Evolutionary conservation across 2,329 filamentous ascomycete genomes (phyloP), one percentile per base, ranked within the genome.

Genomic region (Colletotrichum coccodes): DNA sequence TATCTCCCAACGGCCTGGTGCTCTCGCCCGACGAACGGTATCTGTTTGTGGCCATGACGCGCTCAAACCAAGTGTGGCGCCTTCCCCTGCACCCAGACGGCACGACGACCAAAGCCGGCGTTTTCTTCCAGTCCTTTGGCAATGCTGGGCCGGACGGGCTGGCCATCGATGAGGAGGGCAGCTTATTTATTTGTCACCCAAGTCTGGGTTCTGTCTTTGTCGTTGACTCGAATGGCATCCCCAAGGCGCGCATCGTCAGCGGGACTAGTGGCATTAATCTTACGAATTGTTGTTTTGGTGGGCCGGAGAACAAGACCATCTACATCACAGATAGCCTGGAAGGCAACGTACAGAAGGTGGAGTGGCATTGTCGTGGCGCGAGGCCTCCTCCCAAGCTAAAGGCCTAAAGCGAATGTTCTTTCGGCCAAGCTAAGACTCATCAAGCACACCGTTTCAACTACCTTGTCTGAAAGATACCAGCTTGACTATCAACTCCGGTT

Each of bases 281-380:
- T 30, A 82, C 80, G 0, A 82, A 81, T 32, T 82, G 80, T 32
- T 81, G 79, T n/a, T 82, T 82, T 65, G 80, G 80, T 0, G 79
- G 80, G 0, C 63, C 66, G 1, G 78, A 80, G 42, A 76, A 78
- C 11, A 79, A 77, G 70, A 81, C 78, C 0, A 54, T 81, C n/a
- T 81, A 76, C 30, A 82, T 82, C 14, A 82, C 79, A 4, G 79
- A 82, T 65, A 82, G 80, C 28, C 60, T 82, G 11, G 78, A 81
- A 57, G 80, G 80, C 0, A 79, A 78, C 21, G 66, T 80, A 1
- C 77, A 79, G 59, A 75, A 44, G 4, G 73, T 79, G 0, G 71
- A 79, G 6, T 79, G 78, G 77, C 76, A 79, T 62, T 80, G 76
- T 23, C 66, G 71, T 0, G 76, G 76, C 8, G 76, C 73, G 3